A percentile compares a stretch with the other conserved stretches of the same genome.
phyloP scores from a whole-genome alignment of 2,329 filamentous ascomycete species.

The Stagonosporopsis cucurbitacearum region DNA sequence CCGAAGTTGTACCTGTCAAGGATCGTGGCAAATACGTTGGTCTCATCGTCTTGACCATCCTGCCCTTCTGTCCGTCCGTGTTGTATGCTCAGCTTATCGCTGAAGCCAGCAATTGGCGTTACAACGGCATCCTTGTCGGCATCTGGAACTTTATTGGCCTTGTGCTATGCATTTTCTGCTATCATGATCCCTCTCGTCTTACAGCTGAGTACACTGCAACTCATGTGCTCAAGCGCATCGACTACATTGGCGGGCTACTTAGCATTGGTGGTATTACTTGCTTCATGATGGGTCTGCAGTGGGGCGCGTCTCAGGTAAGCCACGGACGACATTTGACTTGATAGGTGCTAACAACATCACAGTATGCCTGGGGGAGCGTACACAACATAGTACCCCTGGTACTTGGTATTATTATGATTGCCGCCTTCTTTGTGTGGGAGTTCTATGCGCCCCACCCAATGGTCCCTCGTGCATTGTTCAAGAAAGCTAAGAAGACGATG shows the following conservation, averaged over 20 bases:
- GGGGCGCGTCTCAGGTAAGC: slow-evolving; percentile 47
- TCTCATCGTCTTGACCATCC: slow-evolving; percentile 65
- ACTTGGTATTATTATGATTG: slow-evolving; percentile 57
- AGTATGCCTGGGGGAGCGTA: slow-evolving; percentile 63
- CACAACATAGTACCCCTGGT: slow-evolving; percentile 63
- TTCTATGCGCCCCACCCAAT: slow-evolving; percentile 53
- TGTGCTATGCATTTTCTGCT: slow-evolving; percentile 55
- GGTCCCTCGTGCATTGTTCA: slow-evolving; percentile 48
- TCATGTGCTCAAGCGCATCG: slow-evolving; percentile 38
- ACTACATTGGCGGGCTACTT: slow-evolving; percentile 42
- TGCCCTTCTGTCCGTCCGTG: slow-evolving; percentile 68
- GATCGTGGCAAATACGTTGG: slow-evolving; percentile 70
- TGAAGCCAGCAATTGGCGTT: slow-evolving; percentile 59
- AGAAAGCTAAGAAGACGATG: slow-evolving; percentile 41
- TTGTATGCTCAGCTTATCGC: slow-evolving; percentile 67
- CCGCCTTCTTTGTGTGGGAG: slow-evolving; percentile 60
- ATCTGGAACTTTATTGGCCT: slow-evolving; percentile 62
- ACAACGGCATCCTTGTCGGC: slow-evolving; percentile 60
- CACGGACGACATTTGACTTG: slow-evolving; percentile 14
- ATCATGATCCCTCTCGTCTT: slow-evolving; percentile 50
- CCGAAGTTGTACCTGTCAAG: slow-evolving; percentile 70
- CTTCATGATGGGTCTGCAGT: slow-evolving; percentile 49
- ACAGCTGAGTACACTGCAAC: slow-evolving; percentile 49
- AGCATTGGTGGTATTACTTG: slow-evolving; percentile 40
- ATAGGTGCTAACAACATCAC: slow-evolving; percentile 51